Base-by-base conservation (phyloP, 148 eudicot species). In the Rhododendron griersonianum region DNA sequence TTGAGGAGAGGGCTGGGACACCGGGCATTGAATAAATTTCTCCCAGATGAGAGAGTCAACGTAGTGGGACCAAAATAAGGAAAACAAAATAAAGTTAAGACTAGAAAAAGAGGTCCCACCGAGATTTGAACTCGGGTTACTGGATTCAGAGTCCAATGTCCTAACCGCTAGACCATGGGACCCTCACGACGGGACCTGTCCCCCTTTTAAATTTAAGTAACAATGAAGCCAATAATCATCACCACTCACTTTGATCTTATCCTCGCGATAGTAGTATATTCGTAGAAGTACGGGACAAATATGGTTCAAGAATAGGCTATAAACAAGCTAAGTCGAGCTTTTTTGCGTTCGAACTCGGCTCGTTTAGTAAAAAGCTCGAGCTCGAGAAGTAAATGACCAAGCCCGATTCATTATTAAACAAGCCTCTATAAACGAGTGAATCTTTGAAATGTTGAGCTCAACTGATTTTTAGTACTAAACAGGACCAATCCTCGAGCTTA, bases 41-140 rank as follows among this genome's bases (percentile, higher is more conserved):
- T 9, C 8, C 21, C 18, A 15, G 2, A 1, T 15, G 19, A 33
- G 4, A 33, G 35, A 2, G 15, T 9, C 35, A 8, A 69, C 0
- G 11, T 84, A 33, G 61, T 71, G 67, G 87, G 37, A 14, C 28
- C 28, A 28, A 47, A 67, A 3, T 14, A 18, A 73, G 14, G 15
- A 50, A 50, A 50, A 50, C 13, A 50, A 50, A 50, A 50, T 50
- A 50, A 50, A 50, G 55, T 47, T 1, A 11, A 3, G 16, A 11
- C 61, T 3, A 18, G 21, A 18, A 11, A 25, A 69, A 25, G 5
- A 92, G 93, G 91, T 91, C 93, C 92, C 85, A 93, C 95, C 92
- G 92, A 93, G 94, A 91, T 21, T 93, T 91, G 94, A 92, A 93
- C 95, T 90, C 92, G 93, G 93, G 94, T 92, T 92, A 37, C 78